A percentile compares a stretch with the other conserved stretches of the same genome.
phyloP scores from a whole-genome alignment of 345 rosid genomes.

The sweet orange (Citrus sinensis) region DVS_A1.0 CM039161.1:23373501-23374000 shows the following conservation, averaged over 20 bases:
- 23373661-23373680: slow-evolving; percentile 6
- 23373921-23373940: neutral
- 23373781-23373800: slow-evolving; percentile 99
- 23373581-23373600: slow-evolving; percentile 71
- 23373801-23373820: slow-evolving; percentile 80
- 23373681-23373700: slow-evolving; percentile 5
- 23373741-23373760: slow-evolving; percentile 90
- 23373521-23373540: slow-evolving; percentile 99
- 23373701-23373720: neutral
- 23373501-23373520: slow-evolving; percentile 64
- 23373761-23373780: slow-evolving; percentile 99
- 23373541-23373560: slow-evolving; percentile 95
- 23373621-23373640: slow-evolving; percentile 79
- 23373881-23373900: neutral
- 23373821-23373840: slow-evolving; percentile 45
- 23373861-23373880: slow-evolving; percentile 8
- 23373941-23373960: neutral
- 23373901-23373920: slow-evolving; percentile 2
- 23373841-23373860: neutral
- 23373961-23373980: neutral
- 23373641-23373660: slow-evolving; percentile 92
- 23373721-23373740: slow-evolving; percentile 51
- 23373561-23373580: slow-evolving; percentile 70
- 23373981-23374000: neutral
- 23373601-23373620: slow-evolving; percentile 96